phyloP scores from a whole-genome alignment of 306 rosid species.

The Cicer pinnatifidum region DNA sequence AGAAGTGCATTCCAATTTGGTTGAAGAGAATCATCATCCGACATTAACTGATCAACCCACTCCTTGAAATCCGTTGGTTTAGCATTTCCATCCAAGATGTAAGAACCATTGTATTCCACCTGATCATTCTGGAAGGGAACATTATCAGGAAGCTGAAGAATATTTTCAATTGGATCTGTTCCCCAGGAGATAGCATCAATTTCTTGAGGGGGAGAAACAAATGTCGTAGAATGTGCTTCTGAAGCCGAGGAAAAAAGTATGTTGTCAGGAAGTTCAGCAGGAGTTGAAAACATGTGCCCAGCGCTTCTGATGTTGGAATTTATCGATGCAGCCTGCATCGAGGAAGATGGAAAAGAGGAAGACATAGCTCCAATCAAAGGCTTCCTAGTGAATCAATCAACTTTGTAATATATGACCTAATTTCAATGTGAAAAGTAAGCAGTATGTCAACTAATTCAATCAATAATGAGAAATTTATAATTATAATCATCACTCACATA shows the following conservation, averaged over 20 bases:
- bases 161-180: constrained; percentile 62
- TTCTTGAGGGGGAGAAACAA: constrained; percentile 53
- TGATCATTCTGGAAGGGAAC: constrained; percentile 60
- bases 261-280: constrained; percentile 49
- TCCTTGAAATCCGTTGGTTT: constrained; percentile 62
- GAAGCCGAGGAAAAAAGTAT: constrained; percentile 48
- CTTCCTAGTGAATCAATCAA: constrained; percentile 41
- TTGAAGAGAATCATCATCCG: constrained; percentile 59
- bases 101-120: constrained; percentile 52
- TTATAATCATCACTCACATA: constrained; percentile 36
- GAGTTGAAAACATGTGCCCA: constrained; percentile 55
- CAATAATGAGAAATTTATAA: constrained; percentile 4
- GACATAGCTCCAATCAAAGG: constrained; percentile 49
- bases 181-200: constrained; percentile 61
- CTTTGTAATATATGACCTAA: constrained; percentile 40
- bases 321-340: constrained; percentile 52
- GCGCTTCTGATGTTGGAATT: constrained; percentile 48
- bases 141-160: constrained; percentile 57
- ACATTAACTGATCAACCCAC: constrained; percentile 76
- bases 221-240: constrained; percentile 51
- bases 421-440: constrained; percentile 41
- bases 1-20: constrained; percentile 75
- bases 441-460: constrained; percentile 34
- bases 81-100: constrained; percentile 51
- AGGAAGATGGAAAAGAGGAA: constrained; percentile 54